Evolutionary conservation across 257 asterid genomes (phyloP).

Genomic region (Solanum clarkiae): DNA sequence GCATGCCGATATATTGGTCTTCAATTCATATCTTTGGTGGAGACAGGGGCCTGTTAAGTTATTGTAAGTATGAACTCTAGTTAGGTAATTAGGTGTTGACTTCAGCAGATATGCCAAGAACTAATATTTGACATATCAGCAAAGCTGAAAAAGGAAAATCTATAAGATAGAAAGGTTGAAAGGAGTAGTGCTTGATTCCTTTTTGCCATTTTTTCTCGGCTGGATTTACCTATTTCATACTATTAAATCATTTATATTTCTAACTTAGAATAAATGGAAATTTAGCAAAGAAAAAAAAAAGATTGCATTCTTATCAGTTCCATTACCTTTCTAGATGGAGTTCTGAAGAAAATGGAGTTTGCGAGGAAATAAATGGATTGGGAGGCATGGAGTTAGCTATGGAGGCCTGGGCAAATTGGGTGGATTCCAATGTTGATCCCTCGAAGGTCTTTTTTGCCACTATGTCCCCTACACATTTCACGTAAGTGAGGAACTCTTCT

Average conservation of each 20-base stretch:
- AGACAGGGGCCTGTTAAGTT: conserved; percentile 79
- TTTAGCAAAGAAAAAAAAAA: no score
- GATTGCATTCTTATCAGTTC: background rate
- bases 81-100: background rate
- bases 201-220: background rate
- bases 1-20: conserved; percentile 78
- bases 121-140: background rate
- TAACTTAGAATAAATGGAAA: background rate
- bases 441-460: conserved; percentile 72
- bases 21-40: conserved; percentile 94
- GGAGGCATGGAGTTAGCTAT: conserved; percentile 93
- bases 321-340: conserved; percentile 49
- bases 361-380: conserved; percentile 67
- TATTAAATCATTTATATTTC: background rate
- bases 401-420: conserved; percentile 93
- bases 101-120: background rate
- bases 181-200: background rate
- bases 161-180: background rate
- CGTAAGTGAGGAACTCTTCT: conserved; percentile 23
- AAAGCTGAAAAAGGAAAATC: background rate
- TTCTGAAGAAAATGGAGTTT: conserved; percentile 37
- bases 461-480: conserved; percentile 88
- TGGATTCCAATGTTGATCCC: conserved; percentile 43
- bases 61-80: conserved; percentile 31
- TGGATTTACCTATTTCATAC: background rate